Conservation (phyloP, 257 asterid genomes). For the Nicotiana benthamiana region DNA sequence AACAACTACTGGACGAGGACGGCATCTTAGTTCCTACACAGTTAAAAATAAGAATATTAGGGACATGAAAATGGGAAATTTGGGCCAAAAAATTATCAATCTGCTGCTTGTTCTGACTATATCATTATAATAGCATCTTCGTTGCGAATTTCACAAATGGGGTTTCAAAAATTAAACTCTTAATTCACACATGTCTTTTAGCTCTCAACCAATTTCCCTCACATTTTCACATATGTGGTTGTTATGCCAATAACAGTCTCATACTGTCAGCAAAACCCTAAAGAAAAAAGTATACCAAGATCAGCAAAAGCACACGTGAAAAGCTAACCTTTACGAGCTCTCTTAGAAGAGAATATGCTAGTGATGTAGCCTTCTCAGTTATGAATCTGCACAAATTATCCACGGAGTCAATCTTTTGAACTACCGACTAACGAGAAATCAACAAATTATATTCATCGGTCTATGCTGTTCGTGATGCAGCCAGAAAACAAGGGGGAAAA, state of each 20-base stretch:
- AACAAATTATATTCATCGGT: neutral
- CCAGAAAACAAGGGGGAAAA: neutral
- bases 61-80: neutral
- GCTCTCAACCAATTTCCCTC: neutral
- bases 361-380: constrained; percentile 77
- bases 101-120: neutral
- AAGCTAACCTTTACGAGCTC: constrained; percentile 65
- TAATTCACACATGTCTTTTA: neutral
- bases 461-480: neutral
- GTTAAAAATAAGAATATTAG: constrained; percentile 7
- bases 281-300: neutral
- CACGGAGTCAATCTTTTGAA: constrained; percentile 3
- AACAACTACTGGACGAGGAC: constrained; percentile 67
- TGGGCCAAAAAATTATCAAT: neutral
- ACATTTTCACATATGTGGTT: neutral
- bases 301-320: neutral
- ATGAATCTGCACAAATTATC: constrained; percentile 48
- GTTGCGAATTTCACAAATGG: neutral
- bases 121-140: neutral
- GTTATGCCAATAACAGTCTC: neutral
- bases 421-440: neutral
- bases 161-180: neutral
- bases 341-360: constrained; percentile 55
- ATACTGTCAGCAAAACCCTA: neutral
- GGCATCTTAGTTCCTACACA: constrained; percentile 58